phyloP scores from a whole-genome alignment of 2,329 filamentous ascomycete genomes.

The Nakataea oryzae region DNA sequence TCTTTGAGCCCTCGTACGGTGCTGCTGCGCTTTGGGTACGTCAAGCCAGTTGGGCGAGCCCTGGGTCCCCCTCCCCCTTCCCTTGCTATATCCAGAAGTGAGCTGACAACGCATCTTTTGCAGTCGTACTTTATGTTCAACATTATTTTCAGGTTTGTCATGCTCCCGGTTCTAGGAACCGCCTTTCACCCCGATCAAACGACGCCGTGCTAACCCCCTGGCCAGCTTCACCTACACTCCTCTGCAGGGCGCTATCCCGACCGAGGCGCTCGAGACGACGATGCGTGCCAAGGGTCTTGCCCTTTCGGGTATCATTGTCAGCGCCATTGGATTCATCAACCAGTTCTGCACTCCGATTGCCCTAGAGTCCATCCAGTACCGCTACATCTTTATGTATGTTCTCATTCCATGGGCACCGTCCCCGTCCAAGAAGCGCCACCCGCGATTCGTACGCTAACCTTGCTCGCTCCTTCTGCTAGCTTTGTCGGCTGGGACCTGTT shows the following conservation, averaged over 20 bases:
- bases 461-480: background rate
- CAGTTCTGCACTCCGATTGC: slow-evolving; percentile 35
- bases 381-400: slow-evolving; percentile 3
- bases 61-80: background rate
- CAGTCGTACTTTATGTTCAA: slow-evolving; percentile 37
- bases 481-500: slow-evolving; percentile 37
- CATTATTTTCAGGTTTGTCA: slow-evolving; percentile 22
- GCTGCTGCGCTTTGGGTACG: background rate
- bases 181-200: background rate
- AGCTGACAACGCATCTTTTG: background rate
- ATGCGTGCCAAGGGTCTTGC: slow-evolving; percentile 36
- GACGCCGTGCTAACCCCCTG: background rate
- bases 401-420: background rate
- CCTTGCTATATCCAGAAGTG: no score
- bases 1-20: slow-evolving; percentile 17
- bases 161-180: no score
- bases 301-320: slow-evolving; percentile 31
- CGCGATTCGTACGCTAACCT: background rate
- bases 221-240: slow-evolving; percentile 39
- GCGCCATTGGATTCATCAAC: slow-evolving; percentile 35
- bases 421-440: background rate
- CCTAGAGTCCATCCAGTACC: slow-evolving; percentile 12
- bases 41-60: background rate
- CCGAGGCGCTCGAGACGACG: slow-evolving; percentile 36
- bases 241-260: slow-evolving; percentile 34